These are phyloP conservation scores for Rubroboletus satanas DNA, from an alignment of 768 basidiomycete species.

Conservation along the genomic window DNA sequence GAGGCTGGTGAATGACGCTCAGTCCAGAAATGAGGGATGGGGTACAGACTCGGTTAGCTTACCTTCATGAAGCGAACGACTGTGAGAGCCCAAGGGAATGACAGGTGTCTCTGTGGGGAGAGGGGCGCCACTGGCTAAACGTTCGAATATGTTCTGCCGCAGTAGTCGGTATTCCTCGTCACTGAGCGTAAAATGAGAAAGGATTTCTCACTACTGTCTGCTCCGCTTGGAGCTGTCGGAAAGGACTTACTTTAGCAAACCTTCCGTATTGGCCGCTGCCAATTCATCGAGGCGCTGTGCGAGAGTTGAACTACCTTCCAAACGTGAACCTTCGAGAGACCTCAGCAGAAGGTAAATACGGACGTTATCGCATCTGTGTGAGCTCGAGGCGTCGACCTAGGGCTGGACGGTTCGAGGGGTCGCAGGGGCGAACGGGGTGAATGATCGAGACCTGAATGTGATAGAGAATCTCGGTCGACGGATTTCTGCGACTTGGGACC, in stretches of 20 bases:
- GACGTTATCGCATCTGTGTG: slow-evolving; percentile 56
- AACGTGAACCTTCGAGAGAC: slow-evolving; percentile 11
- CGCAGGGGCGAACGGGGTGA: slow-evolving; percentile 23
- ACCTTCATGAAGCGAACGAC: slow-evolving; percentile 22
- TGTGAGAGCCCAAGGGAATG: slow-evolving; percentile 48
- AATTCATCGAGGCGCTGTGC: slow-evolving; percentile 81
- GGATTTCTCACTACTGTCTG: not conserved
- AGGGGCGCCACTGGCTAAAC: slow-evolving; percentile 55
- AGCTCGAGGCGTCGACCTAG: slow-evolving; percentile 24
- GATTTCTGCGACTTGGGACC: slow-evolving; percentile 20
- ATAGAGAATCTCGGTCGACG: slow-evolving; percentile 14
- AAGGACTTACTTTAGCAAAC: slow-evolving; percentile 62
- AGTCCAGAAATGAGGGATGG: not conserved
- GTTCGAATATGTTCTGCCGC: slow-evolving; percentile 80
- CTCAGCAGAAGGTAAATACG: slow-evolving; percentile 22
- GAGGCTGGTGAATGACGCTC: slow-evolving; percentile 6
- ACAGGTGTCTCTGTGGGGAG: slow-evolving; percentile 62
- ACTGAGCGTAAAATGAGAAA: slow-evolving; percentile 36
- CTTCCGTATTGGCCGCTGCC: slow-evolving; percentile 75
- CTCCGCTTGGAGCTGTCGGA: not conserved
- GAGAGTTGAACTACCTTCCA: slow-evolving; percentile 54
- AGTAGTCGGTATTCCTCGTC: slow-evolving; percentile 84
- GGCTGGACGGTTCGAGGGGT: slow-evolving; percentile 20
- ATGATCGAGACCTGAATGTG: slow-evolving; percentile 12
- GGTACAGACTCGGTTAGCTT: not conserved